Base-by-base conservation (phyloP, 345 rosid genomes). In the Populus davidiana region DNA sequence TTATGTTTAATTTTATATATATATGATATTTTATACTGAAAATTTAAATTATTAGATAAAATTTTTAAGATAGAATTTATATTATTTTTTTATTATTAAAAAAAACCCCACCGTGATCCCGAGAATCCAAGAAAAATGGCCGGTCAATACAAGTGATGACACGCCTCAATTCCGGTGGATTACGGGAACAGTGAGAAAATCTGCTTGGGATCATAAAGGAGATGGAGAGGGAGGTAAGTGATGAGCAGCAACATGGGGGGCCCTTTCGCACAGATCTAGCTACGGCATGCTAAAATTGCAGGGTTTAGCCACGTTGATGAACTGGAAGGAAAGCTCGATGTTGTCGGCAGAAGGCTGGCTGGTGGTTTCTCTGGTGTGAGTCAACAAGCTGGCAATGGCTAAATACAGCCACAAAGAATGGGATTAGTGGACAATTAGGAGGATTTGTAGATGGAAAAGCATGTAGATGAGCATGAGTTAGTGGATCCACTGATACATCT, bases 351-450 rank as follows among this genome's bases (percentile, higher is more conserved):
- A 16, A 33, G 23, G 10, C 5, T 50, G 10, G 47, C 25, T 4
- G 18, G 33, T 5, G 33, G 41, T 5, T 73, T 23, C 14, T 25
- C 11, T 62, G 63, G 38, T 4, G 41, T 17, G 49, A 23, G 47
- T 39, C 33, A 61, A 9, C 50, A 25, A 20, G 77, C 35, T 66
- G 59, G 35, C 11, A 66, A 23, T 67, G 72, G 65, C 56, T 38
- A 8, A 49, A 29, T 76, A 80, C 49, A 20, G 20, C 67, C 76
- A 80, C 33, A 41, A 43, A 67, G 8, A 13, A 27, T 21, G 13
- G 74, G 73, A 59, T 74, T 76, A 87, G 88, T 87, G 87, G 86
- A n/a, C 43, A 74, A 77, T 69, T 72, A 75, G 77, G 79, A 80
- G 74, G 79, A 79, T 72, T 69, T 69, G 76, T 76, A 74, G 76